These are phyloP conservation scores for Populus deltoides DNA, from an alignment of 345 rosid species.

Conservation along the genomic window DNA sequence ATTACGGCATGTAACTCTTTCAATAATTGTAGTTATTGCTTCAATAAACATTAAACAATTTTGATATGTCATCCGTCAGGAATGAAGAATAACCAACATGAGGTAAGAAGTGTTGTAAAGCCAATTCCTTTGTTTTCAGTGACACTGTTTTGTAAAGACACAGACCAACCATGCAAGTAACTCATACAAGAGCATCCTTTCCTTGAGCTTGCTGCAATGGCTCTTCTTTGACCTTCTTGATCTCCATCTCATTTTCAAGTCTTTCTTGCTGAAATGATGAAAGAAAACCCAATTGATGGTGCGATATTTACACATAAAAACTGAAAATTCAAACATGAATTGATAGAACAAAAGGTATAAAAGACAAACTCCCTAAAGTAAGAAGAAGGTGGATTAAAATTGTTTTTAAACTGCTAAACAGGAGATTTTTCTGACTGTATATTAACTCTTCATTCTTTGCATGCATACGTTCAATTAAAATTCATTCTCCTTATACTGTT, in stretches of 20 bases:
- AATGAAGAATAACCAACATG: background rate
- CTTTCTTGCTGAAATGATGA: constrained; percentile 45
- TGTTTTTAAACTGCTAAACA: background rate
- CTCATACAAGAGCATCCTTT: constrained; percentile 45
- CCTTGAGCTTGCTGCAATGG: constrained; percentile 43
- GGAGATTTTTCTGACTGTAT: background rate
- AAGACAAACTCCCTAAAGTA: background rate
- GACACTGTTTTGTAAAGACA: background rate
- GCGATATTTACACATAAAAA: background rate
- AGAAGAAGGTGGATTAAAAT: background rate
- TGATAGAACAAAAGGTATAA: background rate
- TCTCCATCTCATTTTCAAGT: constrained; percentile 58
- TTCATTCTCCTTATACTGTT: background rate
- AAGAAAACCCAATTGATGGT: background rate
- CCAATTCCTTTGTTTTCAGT: constrained; percentile 7
- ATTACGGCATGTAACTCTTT: background rate
- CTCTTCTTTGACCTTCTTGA: constrained; percentile 56
- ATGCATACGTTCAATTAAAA: background rate
- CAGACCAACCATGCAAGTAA: background rate
- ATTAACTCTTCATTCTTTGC: background rate
- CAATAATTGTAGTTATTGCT: background rate
- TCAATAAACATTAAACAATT: background rate
- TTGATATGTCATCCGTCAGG: background rate
- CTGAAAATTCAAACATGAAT: background rate
- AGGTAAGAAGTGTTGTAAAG: background rate